Conservation (phyloP, 768 basidiomycete species). For the Termitomyces sp. region DNA sequence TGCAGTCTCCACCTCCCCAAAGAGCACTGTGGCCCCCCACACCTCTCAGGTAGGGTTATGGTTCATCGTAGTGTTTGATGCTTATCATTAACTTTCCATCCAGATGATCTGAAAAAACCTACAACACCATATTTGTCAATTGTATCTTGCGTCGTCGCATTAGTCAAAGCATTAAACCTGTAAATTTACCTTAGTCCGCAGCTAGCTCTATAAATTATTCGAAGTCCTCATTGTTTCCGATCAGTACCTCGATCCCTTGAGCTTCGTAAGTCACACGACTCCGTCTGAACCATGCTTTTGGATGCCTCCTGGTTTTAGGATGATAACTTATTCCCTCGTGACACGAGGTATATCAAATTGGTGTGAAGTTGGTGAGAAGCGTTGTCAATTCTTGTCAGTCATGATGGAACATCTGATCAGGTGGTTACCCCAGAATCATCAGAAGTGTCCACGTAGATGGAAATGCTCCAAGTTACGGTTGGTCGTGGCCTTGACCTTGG, state of each 20-base stretch:
- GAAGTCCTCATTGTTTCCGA: not conserved
- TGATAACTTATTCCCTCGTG: not conserved
- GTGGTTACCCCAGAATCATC: not conserved
- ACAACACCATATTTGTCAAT: not conserved
- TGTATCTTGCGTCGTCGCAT: not conserved
- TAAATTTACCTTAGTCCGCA: slow-evolving; percentile 1
- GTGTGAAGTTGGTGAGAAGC: not conserved
- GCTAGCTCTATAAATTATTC: not conserved
- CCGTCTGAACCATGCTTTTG: not conserved
- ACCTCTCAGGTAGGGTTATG: not conserved
- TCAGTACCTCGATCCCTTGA: not conserved
- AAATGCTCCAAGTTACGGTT: no score
- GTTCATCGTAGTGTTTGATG: not conserved
- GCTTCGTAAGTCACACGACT: not conserved
- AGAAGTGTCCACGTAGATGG: not conserved
- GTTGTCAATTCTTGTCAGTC: not conserved
- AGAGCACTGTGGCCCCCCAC: slow-evolving; percentile 11
- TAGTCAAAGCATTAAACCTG: not conserved
- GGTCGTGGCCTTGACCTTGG: no score
- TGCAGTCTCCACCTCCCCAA: slow-evolving; percentile 51
- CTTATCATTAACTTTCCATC: not conserved
- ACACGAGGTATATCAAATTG: not conserved
- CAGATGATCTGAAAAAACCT: slow-evolving; percentile 1
- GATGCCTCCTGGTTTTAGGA: not conserved
- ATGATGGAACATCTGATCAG: not conserved